Evolutionary conservation across 768 basidiomycete genomes (phyloP), one percentile per base, ranked within the genome.

Genomic region (Candolleomyces aberdarensis): DNA sequence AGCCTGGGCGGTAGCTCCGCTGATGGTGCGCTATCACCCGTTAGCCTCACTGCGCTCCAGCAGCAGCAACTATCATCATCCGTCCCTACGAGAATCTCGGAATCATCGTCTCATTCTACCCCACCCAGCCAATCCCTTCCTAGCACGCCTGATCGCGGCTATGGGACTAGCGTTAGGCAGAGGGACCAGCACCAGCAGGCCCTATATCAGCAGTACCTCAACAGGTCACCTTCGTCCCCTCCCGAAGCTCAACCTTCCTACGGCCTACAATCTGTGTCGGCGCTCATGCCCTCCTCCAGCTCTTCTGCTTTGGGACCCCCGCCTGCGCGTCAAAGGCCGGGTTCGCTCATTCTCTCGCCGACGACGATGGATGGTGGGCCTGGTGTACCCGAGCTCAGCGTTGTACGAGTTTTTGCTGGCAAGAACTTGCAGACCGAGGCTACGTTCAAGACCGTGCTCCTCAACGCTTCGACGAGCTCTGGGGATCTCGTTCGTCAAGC

Each of bases 381-480:
- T 0, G 78, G 79, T 7, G 84, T 91, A 3, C 92, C 91, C 0
- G 88, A 95, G 57, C 83, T 99, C 58, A 97, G 90, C 66, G 97
- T 99, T 63, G 88, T 99, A 55, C 91, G 97, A 26, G 87, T 99
- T 43, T 99, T 99, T 69, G 96, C 96, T 0, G 97, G 96, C 31
- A 86, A 89, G 65, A 83, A 92, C 65, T 71, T 98, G 64, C 88
- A 94, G 71, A 93, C 94, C 0, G 96, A 98, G 67, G 94, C 95
- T 2, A 97, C 96, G 5, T 99, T 99, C 83, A 98, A 98, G 78
- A 98, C 97, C 6, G 97, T 96, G 1, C 76, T 98, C 17, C 83
- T 98, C 59, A 98, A 96, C 67, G 78, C 90, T 5, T 87, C 86
- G 0, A 98, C 96, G 0, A 91, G 89, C 0, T 85, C 93, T 0